These are phyloP conservation scores for Heritiera littoralis DNA, from an alignment of 345 rosid species.

Conservation along the genomic window DNA sequence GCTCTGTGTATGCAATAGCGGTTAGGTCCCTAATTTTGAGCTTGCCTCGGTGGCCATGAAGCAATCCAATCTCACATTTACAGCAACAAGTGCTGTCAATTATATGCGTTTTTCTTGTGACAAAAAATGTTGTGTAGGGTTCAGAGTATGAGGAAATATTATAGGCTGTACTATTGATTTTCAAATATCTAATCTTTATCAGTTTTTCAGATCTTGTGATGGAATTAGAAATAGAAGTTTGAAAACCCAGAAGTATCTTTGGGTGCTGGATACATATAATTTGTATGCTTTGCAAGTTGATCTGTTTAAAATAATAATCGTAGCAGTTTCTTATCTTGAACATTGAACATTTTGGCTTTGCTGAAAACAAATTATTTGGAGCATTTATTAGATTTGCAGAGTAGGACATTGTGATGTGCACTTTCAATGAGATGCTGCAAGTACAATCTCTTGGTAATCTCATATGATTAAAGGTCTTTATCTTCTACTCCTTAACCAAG, in stretches of 20 bases:
- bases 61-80: neutral
- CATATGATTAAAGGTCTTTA: constrained; percentile 1
- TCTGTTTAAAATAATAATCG: neutral
- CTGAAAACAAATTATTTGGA: constrained; percentile 46
- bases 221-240: neutral
- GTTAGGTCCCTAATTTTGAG: constrained; percentile 9
- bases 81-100: neutral
- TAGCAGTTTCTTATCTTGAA: neutral
- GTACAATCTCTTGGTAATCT: constrained; percentile 33
- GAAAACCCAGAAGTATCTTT: neutral
- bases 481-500: neutral
- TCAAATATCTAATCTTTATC: neutral
- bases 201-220: neutral
- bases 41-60: neutral
- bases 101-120: neutral
- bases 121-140: neutral
- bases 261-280: neutral
- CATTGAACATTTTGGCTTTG: neutral
- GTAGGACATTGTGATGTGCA: constrained; percentile 25
- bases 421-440: constrained; percentile 19
- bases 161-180: constrained; percentile 9
- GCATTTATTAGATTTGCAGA: constrained; percentile 33
- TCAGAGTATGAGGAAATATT: neutral
- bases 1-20: neutral
- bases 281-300: neutral